phyloP scores from a whole-genome alignment of 2,329 filamentous ascomycete genomes.

The Claviceps citrina region DNA sequence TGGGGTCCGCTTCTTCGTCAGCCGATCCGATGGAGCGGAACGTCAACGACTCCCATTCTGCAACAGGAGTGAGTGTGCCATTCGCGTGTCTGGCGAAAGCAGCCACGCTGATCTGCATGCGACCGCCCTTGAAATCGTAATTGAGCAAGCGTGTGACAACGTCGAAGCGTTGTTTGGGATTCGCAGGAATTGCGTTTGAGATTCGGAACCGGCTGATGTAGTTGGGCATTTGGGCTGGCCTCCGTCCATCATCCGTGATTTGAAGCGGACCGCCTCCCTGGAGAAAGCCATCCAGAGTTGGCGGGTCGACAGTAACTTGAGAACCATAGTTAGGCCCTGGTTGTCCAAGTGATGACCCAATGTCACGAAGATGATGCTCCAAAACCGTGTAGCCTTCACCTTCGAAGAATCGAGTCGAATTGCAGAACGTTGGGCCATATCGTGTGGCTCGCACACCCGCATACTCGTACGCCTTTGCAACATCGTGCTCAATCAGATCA shows the following conservation, averaged over 20 bases:
- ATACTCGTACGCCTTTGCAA: conserved; percentile 1
- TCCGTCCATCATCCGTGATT: conserved; percentile 9
- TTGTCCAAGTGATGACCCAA: conserved; percentile 3
- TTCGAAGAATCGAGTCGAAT: conserved; percentile 10
- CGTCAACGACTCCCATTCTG: conserved; percentile 12
- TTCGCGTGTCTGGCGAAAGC: conserved; percentile 9
- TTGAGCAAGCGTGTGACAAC: conserved; percentile 13
- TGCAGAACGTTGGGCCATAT: conserved; percentile 15
- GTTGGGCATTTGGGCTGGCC: conserved; percentile 15
- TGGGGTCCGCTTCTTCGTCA: conserved; percentile 3
- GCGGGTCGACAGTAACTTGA: conserved; percentile 13
- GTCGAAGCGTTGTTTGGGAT: conserved; percentile 8
- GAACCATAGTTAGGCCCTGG: conserved; percentile 10
- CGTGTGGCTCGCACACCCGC: conserved; percentile 8
- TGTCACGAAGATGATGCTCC: conserved; percentile 11
- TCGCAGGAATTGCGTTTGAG: conserved; percentile 14
- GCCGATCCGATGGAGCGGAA: conserved; percentile 5
- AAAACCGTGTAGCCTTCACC: conserved; percentile 11
- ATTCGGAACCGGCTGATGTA: conserved; percentile 16
- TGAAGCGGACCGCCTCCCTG: conserved; percentile 12
- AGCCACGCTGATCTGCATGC: conserved; percentile 13
- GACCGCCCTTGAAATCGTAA: conserved; percentile 13
- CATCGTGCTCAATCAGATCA: conserved; percentile 4
- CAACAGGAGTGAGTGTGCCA: conserved; percentile 8
- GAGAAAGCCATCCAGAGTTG: conserved; percentile 15